Evolutionary conservation across 108 stramenopile species (phyloP), one percentile per base, ranked within the genome.

Genomic region (Nitzschia inconspicua): DNA sequence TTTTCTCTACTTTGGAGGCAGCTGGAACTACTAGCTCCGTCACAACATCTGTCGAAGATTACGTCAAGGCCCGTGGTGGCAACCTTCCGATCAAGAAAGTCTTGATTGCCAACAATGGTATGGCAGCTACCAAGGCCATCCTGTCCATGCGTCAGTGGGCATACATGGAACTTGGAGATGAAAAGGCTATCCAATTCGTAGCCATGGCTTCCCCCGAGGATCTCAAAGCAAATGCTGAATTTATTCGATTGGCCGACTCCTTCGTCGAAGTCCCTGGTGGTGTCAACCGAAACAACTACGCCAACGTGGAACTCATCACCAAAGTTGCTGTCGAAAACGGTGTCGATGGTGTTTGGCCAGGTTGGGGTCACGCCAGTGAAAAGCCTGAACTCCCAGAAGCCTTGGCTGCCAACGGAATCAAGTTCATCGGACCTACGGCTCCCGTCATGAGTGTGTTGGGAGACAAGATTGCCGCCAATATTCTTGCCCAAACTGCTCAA

Each of bases 161-260:
- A 37, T 98, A 96, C 93, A 94, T 96, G 83, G 92, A 93, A 65
- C 78, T 96, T 23, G 96, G 97, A 9, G 95, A 98, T 60, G 97
- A 98, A 63, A 68, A 68, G 30, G 95, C 95, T 44, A 86, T 98
- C 37, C 79, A 96, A 63, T 98, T 98, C 63, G 95, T 98, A 9
- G 98, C 93, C 69, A 98, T 98, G 98, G 98, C 98, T 39, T 97
- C 96, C 24, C 93, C 96, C 24, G 98, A 98, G 73, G 96, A 93
- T 77, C 36, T 94, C 40, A 96, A 88, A 78, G 98, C 98, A 28
- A 98, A 98, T 65, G 98, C 98, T 27, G 96, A 98, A 73, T 98
- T 96, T 72, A 78, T 97, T 53, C 84, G 98, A 25, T 70, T 98
- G 31, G 96, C 96, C 20, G 98, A 98, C 64, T 80, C 86, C 47